Base-by-base conservation (phyloP, 2,329 filamentous ascomycete species). In the Raffaelea ambrosiae region DNA sequence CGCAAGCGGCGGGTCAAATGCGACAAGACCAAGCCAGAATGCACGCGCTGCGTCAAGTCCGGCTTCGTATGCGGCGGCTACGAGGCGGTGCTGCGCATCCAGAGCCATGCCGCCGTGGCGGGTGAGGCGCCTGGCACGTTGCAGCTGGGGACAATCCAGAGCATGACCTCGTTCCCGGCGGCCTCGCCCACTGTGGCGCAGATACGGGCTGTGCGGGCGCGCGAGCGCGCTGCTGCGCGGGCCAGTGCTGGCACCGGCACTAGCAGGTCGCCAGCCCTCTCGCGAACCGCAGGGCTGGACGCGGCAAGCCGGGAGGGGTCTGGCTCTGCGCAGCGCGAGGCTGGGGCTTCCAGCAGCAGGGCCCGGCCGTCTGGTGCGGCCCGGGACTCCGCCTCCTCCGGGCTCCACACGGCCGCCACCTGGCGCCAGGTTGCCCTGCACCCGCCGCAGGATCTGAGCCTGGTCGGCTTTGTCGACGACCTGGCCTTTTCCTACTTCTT, bases 401-500 rank as follows among this genome's bases (percentile, higher is more conserved):
- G 14, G 14, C 35, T 10, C 8, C 13, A 5, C 13, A 14, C 7
- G 14, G 18, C 35, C 7, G 5, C 8, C 8, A 38, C 16, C 16
- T 9, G 7, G 5, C 4, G 26, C 26, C 26, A 29, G 26, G 43
- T 16, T 33, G 31, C 36, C 29, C 29, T 21, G 19, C 23, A 22
- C 11, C 46, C 47, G 20, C 51, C 53, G 3, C 48, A 29, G 5
- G 54, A 55, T 35, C 48, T 58, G 44, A 55, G 53, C 46, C 48
- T 60, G 4, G 48, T 46, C 1, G 54, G 56, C 13, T 59, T 60
- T 21, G 50, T 56, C 46, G 56, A 60, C 48, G 53, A 59, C 47
- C 56, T 59, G 49, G 51, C 58, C 3, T 53, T 58, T 19, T 55
- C 55, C 35, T 58, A 59, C 54, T 58, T 60, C 45, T 60, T 59